phyloP scores from a whole-genome alignment of 805 yeast species.

The Myxozyma monticola region DNA sequence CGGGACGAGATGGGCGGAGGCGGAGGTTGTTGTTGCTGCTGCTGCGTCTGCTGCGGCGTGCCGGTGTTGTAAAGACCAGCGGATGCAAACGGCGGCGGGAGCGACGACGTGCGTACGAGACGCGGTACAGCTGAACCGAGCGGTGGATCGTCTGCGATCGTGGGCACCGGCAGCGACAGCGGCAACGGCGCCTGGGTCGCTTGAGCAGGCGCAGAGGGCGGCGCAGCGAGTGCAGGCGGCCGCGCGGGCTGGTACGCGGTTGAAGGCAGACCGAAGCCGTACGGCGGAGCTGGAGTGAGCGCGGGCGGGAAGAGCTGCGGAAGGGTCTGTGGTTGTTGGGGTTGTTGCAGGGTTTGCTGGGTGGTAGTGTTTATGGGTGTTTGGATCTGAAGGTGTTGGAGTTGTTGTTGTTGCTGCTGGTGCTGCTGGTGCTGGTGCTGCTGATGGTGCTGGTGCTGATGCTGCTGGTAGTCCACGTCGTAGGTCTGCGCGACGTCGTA shows the following conservation, averaged over 20 bases:
- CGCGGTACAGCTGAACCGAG: too few species aligned
- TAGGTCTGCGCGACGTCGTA: not conserved
- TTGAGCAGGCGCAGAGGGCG: not conserved
- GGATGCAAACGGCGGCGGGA: constrained; percentile 6
- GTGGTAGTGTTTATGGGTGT: constrained; percentile 7
- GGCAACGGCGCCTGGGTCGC: not conserved
- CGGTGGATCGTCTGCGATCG: too few species aligned
- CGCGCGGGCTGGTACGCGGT: not conserved
- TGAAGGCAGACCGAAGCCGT: not conserved
- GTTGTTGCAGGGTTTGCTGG: constrained; percentile 14
- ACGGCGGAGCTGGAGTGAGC: too few species aligned
- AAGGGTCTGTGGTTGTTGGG: constrained; percentile 2
- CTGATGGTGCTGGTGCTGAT: too few species aligned
- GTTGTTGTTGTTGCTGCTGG: constrained; percentile 1
- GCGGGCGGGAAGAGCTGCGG: constrained; percentile 1
- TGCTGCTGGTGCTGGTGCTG: constrained; percentile 21
- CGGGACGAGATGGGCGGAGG: constrained; percentile 18
- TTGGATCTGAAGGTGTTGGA: constrained; percentile 28
- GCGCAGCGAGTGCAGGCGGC: too few species aligned
- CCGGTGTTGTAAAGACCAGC: constrained; percentile 5
- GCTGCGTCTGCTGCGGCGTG: constrained; percentile 13
- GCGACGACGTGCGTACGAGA: constrained; percentile 21
- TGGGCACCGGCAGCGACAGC: constrained; percentile 1
- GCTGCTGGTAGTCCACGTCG: not conserved
- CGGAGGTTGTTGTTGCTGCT: constrained; percentile 9